Base-by-base conservation (phyloP, 306 rosid genomes). In the Glycine soja region DNA sequence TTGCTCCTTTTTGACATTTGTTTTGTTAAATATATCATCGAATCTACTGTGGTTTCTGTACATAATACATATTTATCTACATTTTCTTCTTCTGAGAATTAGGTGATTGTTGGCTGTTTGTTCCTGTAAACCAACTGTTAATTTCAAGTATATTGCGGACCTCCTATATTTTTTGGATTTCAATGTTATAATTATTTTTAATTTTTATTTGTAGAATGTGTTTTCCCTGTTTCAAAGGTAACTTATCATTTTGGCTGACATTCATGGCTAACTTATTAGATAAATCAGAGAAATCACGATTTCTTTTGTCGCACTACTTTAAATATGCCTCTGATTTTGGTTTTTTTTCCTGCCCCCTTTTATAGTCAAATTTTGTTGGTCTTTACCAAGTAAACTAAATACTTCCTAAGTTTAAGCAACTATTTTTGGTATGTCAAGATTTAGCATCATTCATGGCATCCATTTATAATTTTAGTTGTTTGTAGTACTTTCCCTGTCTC, bases 341-440 rank as follows among this genome's bases (percentile, higher is more conserved):
- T 36, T 24, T 79, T 57, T 43, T 42, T 67, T 10, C 68, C 76
- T 71, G 46, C 19, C 40, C 40, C 66, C 56, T 47, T 36, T 76
- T 72, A 51, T 57, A 54, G 30, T 43, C 50, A 72, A 42, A n/a
- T 11, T 79, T 65, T 59, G 13, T 68, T 48, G 24, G 53, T 73
- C 84, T 59, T 80, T 54, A 67, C 62, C 30, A 74, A 51, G 72
- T 51, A 62, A 65, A 75, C 70, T 53, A 53, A 64, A 68, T 70
- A 46, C 40, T 32, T 7, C 53, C 63, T 4, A 15, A 30, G 19
- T 72, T 69, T 76, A 9, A 50, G 70, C 53, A 16, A 52, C 12
- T 66, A 14, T 58, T 42, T 64, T 75, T 45, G n/a, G 43, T 48
- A 30, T 68, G 46, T 40, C 38, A 18, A 54, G 7, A 34, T 75